A percentile compares a stretch with the other conserved stretches of the same genome.
phyloP scores from a whole-genome alignment of 148 eudicot genomes.

The Selenicereus undatus region DNA sequence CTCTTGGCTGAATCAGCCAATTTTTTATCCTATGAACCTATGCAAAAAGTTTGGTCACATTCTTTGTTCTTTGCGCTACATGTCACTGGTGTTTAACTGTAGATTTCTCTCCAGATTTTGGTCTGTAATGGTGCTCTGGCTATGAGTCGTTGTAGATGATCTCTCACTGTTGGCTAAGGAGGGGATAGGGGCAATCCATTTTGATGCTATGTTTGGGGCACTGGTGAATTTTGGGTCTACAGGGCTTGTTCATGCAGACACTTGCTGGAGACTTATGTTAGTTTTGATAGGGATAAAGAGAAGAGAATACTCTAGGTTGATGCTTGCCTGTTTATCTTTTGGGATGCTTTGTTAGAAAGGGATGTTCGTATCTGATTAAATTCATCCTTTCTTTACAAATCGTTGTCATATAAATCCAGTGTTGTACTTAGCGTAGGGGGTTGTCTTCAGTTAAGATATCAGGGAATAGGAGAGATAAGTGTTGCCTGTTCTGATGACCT shows the following conservation, averaged over 20 bases:
- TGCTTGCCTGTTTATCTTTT: neutral
- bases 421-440: neutral
- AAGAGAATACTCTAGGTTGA: neutral
- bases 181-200: neutral
- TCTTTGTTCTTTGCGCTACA: neutral
- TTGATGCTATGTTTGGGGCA: neutral
- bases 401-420: neutral
- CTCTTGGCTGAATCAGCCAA: neutral
- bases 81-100: neutral
- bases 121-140: neutral
- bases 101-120: neutral
- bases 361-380: neutral
- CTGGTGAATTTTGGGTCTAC: neutral
- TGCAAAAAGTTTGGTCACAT: neutral
- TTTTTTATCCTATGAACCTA: neutral
- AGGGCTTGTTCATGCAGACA: neutral
- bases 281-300: neutral
- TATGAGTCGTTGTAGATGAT: neutral
- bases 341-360: neutral
- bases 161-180: neutral
- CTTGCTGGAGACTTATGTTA: neutral
- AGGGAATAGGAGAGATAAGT: neutral
- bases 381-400: neutral
- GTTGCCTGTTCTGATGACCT: neutral
- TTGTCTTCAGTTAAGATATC: neutral